Evolutionary conservation across 306 rosid species (phyloP), one percentile per base, ranked within the genome.

Genomic region (Vigna nakashimae): DNA sequence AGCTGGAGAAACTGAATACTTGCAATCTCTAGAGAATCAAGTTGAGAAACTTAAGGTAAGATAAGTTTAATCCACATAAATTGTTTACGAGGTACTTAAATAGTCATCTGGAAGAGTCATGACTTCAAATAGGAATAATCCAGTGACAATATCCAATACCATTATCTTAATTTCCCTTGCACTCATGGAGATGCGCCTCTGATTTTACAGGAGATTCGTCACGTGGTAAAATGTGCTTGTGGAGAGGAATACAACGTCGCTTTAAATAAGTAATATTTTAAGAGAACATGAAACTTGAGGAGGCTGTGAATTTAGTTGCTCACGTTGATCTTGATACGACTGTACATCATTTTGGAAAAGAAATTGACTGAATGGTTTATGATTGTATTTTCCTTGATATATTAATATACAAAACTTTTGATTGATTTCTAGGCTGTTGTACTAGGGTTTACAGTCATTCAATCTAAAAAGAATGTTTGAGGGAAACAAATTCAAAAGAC

Each of bases 1-100:
- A 80, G 90, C 85, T 38, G 92, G 92, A 76, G 97, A 88, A 88
- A 80, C 87, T 9, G 93, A 89, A 72, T 92, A 88, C 84, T 84
- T 90, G 80, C 87, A 79, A 74, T 87, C 93, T 79, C 86, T 91
- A 66, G 90, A 85, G 76, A 85, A 82, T 74, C 93, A 88, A 88
- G 79, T 88, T 67, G 88, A 71, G 69, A 89, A 82, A 82, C 81
- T 91, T 71, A 86, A 87, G 98, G 98, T 95, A 80, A 79, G 65
- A 20, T 52, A 60, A 45, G 51, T 17, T 75, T 52, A 60, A 52
- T 52, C 17, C 63, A 38, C 57, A 51, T 50, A 45, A 65, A 82
- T 51, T 9, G 28, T 42, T 43, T 56, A 7, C 57, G 9, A 52
- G 66, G 55, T 56, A 64, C 71, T 16, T 72, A 53, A 49, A 34